These are phyloP conservation scores for Phyllostachys edulis DNA, from an alignment of 176 grass and related monocot genomes.

Conservation along the genomic window DNA sequence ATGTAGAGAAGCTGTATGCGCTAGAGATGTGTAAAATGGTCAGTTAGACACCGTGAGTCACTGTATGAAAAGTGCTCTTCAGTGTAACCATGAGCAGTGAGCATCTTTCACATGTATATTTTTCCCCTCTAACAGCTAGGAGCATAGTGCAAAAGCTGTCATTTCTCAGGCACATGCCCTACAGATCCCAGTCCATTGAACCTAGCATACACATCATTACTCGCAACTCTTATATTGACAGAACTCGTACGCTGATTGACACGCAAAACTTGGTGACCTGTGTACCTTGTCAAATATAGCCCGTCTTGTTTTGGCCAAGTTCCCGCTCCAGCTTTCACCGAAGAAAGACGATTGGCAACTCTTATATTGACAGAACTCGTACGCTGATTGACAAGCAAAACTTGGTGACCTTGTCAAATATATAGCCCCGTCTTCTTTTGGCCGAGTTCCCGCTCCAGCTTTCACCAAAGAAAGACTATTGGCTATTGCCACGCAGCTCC, in stretches of 20 bases:
- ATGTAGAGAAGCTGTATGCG: not conserved
- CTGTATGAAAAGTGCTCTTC: not conserved
- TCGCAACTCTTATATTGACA: not conserved
- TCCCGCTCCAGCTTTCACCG: too few relatives aligned
- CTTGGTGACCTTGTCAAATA: conserved; percentile 1
- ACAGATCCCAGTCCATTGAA: conserved; percentile 26
- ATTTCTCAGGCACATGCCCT: not conserved
- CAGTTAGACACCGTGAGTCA: not conserved
- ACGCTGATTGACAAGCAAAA: conserved; percentile 12
- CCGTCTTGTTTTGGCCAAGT: too few relatives aligned
- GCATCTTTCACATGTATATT: not conserved
- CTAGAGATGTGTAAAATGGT: not conserved
- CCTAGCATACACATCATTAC: conserved; percentile 5
- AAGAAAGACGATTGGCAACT: too few relatives aligned
- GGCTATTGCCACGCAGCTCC: not conserved
- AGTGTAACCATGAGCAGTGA: not conserved
- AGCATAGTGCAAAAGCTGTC: not conserved
- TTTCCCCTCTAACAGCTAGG: not conserved
- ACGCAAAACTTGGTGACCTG: not conserved
- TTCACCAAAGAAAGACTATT: not conserved
- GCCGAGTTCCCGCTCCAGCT: not conserved
- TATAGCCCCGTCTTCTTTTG: not conserved
- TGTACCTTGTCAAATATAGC: conserved; percentile 5
- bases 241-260: not conserved
- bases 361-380: not conserved